Conservation (phyloP, 2,329 filamentous ascomycete genomes). For the Cordyceps sp. region DNA sequence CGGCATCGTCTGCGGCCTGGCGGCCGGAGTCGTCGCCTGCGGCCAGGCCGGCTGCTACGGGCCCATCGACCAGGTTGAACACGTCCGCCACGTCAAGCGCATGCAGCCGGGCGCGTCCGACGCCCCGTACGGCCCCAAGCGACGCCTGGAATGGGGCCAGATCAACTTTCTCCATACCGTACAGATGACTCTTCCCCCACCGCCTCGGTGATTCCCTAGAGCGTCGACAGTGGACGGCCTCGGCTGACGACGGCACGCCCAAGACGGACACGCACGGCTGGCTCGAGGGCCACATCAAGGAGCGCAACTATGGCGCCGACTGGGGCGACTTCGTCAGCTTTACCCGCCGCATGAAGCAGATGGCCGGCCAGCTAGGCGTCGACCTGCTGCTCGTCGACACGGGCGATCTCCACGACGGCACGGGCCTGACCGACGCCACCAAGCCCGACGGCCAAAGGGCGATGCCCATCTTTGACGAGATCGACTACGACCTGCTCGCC, state of each 20-base stretch:
- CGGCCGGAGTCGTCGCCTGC: conserved; percentile 21
- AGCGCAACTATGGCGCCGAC: conserved; percentile 47
- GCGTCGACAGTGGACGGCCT: no score
- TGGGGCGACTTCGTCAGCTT: conserved; percentile 51
- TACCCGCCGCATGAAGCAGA: conserved; percentile 39
- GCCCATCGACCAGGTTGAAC: conserved; percentile 21
- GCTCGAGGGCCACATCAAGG: conserved; percentile 43
- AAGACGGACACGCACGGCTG: conserved; percentile 44
- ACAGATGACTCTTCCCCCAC: background rate
- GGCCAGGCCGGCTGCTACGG: conserved; percentile 21
- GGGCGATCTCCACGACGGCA: conserved; percentile 50
- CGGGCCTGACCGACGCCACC: conserved; percentile 44
- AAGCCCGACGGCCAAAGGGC: conserved; percentile 36
- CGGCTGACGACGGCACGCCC: background rate
- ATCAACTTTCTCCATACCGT: conserved; percentile 44
- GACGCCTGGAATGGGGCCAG: conserved; percentile 42
- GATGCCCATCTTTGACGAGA: conserved; percentile 25
- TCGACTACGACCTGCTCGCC: conserved; percentile 24
- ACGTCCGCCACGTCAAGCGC: conserved; percentile 29
- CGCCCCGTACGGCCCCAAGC: conserved; percentile 24
- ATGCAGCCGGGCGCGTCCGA: conserved; percentile 28
- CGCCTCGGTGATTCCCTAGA: no score
- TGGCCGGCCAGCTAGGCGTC: conserved; percentile 36
- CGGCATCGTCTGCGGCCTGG: no score
- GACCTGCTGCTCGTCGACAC: conserved; percentile 45